These are phyloP conservation scores for Chimonanthus praecox DNA, from an alignment of 164 flowering plant genomes.

Conservation along the genomic window DNA sequence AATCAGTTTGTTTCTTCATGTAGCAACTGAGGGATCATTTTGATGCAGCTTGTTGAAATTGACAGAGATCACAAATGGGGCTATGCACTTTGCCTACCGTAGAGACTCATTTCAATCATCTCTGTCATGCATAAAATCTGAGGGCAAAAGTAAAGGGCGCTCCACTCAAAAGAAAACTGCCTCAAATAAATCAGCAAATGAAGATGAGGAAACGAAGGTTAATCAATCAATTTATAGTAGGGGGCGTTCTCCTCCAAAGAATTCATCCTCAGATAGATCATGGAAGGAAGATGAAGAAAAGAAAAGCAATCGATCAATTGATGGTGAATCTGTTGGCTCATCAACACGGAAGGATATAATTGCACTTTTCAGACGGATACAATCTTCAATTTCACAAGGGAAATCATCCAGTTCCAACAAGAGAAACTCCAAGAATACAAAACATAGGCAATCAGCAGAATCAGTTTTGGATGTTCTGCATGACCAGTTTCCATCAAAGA, in stretches of 20 bases:
- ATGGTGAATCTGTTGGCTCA: constrained; percentile 18
- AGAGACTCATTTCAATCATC: constrained; percentile 14
- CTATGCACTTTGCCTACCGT: constrained; percentile 17
- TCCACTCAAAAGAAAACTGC: constrained; percentile 22
- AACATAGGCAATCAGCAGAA: constrained; percentile 26
- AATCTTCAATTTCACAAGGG: constrained; percentile 50
- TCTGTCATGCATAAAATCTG: constrained; percentile 25
- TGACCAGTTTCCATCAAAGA: constrained; percentile 22
- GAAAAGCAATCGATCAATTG: constrained; percentile 16
- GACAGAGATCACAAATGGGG: constrained; percentile 55
- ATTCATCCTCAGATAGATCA: constrained; percentile 17
- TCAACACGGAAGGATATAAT: constrained; percentile 42
- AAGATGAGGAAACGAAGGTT: constrained; percentile 12
- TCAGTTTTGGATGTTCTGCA: constrained; percentile 41
- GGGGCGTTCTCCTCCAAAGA: constrained; percentile 23
- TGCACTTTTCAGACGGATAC: constrained; percentile 51
- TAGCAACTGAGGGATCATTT: constrained; percentile 45
- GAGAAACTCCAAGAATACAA: constrained; percentile 17
- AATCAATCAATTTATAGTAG: constrained; percentile 17
- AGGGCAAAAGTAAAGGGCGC: constrained; percentile 30
- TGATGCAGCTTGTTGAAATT: constrained; percentile 72
- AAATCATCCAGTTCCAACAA: constrained; percentile 23
- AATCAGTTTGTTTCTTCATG: constrained; percentile 1
- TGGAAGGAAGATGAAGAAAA: constrained; percentile 14
- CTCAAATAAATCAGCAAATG: constrained; percentile 17